Base-by-base conservation (phyloP, 805 yeast genomes). In the Ogataea parapolymorpha region DNA sequence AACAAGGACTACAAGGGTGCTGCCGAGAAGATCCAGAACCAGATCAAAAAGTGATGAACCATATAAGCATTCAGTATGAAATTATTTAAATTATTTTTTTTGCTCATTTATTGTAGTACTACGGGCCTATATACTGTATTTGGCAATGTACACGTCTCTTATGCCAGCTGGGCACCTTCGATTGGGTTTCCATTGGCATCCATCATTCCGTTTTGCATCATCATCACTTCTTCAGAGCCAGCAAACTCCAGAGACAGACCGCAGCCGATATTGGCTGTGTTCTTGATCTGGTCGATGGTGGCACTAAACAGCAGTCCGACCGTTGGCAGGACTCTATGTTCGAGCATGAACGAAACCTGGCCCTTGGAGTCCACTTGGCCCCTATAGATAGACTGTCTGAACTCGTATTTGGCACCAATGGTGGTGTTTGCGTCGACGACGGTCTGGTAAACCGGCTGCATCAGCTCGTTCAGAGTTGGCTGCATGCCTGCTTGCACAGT, bases 241-340 rank as follows among this genome's bases (percentile, higher is more conserved):
- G 93, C 91, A 51, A 93, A 82, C 74, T 93, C 98, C 53, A 93
- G 82, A 73, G 91, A 96, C 57, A 93, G 74, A 66, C 97, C 98
- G 56, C 90, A 78, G 62, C 99, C 99, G 52, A 91, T 70, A 66
- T 81, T 84, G 50, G 90, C 82, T 47, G 88, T 71, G 60, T 74
- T 74, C 66, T 82, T 84, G 61, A 73, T 68, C 66, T 91, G 98
- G 69, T 91, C 97, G 48, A 91, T 79, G 69, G 90, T 96, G 59
- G 96, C 96, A 51, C 72, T 67, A 73, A 93, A 89, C 59, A 88
- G 71, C 42, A 93, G 74, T 23, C 95, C 83, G 46, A 90, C 80
- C 36, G 95, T 87, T 60, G 98, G 98, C 58, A 90, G 75, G 40
- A 93, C 80, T 65, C 95, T 82, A 73, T 89, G 88, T 72, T 93